phyloP scores from a whole-genome alignment of 202 grass and related monocot genomes.

The Zizania palustris region DNA sequence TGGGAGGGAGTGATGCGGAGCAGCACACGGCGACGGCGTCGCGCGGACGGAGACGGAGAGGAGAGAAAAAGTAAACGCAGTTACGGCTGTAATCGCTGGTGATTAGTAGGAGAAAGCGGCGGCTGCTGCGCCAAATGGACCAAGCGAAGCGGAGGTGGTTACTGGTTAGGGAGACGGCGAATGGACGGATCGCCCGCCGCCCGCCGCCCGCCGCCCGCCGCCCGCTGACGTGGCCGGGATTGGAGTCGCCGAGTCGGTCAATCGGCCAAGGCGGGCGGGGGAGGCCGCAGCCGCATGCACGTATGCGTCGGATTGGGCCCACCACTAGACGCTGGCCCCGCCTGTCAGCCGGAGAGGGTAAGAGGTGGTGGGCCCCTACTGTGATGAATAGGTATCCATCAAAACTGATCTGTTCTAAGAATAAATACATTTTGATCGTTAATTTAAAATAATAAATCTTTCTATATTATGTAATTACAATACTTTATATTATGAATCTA shows the following conservation, averaged over 20 bases:
- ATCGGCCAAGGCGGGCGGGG: not conserved
- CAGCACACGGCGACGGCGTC: not conserved
- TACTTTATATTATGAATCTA: too few relatives aligned
- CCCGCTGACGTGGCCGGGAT: not conserved
- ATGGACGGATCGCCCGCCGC: not conserved
- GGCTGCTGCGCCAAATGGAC: not conserved
- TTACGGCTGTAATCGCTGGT: not conserved
- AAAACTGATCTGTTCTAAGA: too few relatives aligned
- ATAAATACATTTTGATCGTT: too few relatives aligned
- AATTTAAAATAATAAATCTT: too few relatives aligned
- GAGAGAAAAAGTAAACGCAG: not conserved
- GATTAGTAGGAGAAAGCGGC: not conserved
- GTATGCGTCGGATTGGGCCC: not conserved
- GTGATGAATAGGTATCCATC: too few relatives aligned
- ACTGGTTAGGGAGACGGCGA: slow-evolving; percentile 27
- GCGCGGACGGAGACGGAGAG: not conserved
- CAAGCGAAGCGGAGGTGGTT: not conserved
- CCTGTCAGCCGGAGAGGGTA: not conserved
- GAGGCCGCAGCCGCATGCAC: too few relatives aligned
- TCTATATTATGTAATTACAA: too few relatives aligned
- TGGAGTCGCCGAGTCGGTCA: too few relatives aligned
- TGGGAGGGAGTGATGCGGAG: slow-evolving; percentile 31
- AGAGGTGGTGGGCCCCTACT: too few relatives aligned
- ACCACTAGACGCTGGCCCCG: not conserved
- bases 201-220: too few relatives aligned